A percentile compares a stretch with the other conserved stretches of the same genome.
Evolutionary conservation across 164 flowering plant species (phyloP).

Genomic region (Vitis rotundifolia): DNA sequence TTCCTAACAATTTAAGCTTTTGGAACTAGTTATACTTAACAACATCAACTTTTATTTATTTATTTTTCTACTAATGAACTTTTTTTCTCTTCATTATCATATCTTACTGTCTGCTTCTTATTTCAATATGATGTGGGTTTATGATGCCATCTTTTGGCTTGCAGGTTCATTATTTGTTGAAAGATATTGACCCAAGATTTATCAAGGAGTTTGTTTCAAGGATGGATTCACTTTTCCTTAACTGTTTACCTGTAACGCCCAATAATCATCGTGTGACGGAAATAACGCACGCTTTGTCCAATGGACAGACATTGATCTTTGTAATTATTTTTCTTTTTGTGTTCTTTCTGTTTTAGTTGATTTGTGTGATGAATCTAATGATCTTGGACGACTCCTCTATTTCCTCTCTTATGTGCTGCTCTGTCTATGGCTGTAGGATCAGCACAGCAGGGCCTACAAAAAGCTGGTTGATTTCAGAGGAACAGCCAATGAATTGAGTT

Average conservation of each 20-base stretch:
- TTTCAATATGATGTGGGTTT: not conserved
- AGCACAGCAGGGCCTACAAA: constrained; percentile 63
- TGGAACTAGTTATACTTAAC: no score
- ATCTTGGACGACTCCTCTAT: not conserved
- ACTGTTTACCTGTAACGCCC: constrained; percentile 70
- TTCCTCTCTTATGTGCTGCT: not conserved
- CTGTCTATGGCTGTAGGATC: constrained; percentile 57
- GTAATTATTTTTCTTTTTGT: constrained; percentile 45
- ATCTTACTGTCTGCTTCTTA: not conserved
- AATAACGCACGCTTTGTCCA: constrained; percentile 33
- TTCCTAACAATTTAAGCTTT: no score
- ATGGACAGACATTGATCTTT: constrained; percentile 50
- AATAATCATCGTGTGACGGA: constrained; percentile 80
- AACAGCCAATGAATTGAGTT: constrained; percentile 52
- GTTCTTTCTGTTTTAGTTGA: not conserved
- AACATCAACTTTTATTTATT: no score
- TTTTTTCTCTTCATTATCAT: no score
- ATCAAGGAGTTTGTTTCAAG: constrained; percentile 36
- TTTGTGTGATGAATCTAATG: not conserved
- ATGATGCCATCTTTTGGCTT: constrained; percentile 7
- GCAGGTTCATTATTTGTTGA: constrained; percentile 63
- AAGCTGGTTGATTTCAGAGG: constrained; percentile 63
- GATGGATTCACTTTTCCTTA: constrained; percentile 48
- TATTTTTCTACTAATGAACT: no score
- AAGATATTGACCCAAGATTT: constrained; percentile 44